These are phyloP conservation scores for Coriaria nepalensis DNA, from an alignment of 306 rosid genomes.

Conservation along the genomic window DNA sequence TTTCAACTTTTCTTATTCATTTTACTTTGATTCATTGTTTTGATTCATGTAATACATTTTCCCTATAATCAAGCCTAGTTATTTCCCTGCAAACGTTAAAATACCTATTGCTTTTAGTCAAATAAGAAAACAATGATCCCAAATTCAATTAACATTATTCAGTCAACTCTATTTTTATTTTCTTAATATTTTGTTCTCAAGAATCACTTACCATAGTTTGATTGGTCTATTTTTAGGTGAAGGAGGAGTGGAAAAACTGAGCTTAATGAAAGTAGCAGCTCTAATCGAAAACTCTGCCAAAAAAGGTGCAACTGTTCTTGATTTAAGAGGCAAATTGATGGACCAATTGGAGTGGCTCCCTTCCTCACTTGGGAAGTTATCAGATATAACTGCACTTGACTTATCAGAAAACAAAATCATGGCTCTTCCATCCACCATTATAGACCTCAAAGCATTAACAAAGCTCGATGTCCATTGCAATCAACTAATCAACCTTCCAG, in stretches of 20 bases:
- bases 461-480: constrained; percentile 81
- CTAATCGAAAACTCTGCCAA: constrained; percentile 56
- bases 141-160: too few relatives aligned
- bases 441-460: constrained; percentile 49
- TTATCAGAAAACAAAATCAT: constrained; percentile 71
- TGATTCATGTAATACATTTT: too few relatives aligned
- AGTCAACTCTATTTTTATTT: too few relatives aligned
- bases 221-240: constrained; percentile 18
- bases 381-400: constrained; percentile 45
- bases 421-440: constrained; percentile 73
- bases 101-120: too few relatives aligned
- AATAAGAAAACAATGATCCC: too few relatives aligned
- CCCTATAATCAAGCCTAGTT: too few relatives aligned
- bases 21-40: too few relatives aligned
- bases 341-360: constrained; percentile 90
- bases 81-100: too few relatives aligned
- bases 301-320: constrained; percentile 40
- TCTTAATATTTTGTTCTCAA: too few relatives aligned
- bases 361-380: constrained; percentile 66
- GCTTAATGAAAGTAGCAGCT: constrained; percentile 77
- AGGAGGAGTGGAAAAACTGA: constrained; percentile 49
- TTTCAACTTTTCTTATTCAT: too few relatives aligned
- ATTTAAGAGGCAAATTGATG: constrained; percentile 63
- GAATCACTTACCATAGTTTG: too few relatives aligned
- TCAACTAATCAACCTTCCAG: constrained; percentile 78